Evolutionary conservation across 2,329 filamentous ascomycete species (phyloP), one percentile per base, ranked within the genome.

Genomic region (Alternaria hordeiaustralica): DNA sequence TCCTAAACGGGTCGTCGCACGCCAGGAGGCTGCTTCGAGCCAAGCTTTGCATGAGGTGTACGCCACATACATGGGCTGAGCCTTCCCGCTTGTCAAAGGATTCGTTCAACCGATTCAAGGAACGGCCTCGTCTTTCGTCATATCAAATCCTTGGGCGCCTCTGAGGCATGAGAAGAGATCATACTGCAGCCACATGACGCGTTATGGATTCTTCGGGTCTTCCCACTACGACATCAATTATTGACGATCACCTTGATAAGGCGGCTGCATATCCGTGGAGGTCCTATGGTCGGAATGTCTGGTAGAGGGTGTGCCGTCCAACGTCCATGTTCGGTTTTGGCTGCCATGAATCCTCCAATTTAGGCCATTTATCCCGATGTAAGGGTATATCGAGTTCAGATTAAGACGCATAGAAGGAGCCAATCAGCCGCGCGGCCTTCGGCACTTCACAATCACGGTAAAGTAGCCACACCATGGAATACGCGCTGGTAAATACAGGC

Each of bases 351-450:
- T 45, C 11, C 56, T 50, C 44, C 53, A 62, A 51, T 66, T 64
- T 67, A 49, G 70, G 54, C 60, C 63, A 60, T 66, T 25, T 62
- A 58, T 21, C 58, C 26, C 55, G 53, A 63, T 50, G 57, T 60
- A 54, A 44, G 28, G 46, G 46, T 64, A 70, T 68, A 70, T 65
- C 62, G 71, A 54, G 54, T 64, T 61, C 64, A 75, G 41, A 75
- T 75, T 74, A 69, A 67, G 55, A 55, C 20, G 33, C 43, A 25
- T 44, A 6, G 20, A 25, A 49, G 20, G 59, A 49, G 60, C 72
- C 73, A 75, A 75, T 71, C 65, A 71, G 50, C 63, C 33, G 9
- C 23, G 6, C 36, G 13, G 18, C 21, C 23, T 50, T 46, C 25
- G 55, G 20, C 50, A 64, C 44, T 43, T 41, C 46, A 47, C 64